A percentile compares a stretch with the other conserved stretches of the same genome.
These are phyloP conservation scores for Coemansia sp. DNA, from an alignment of 192 early-diverging fungal genomes.

Conservation along the genomic window DNA sequence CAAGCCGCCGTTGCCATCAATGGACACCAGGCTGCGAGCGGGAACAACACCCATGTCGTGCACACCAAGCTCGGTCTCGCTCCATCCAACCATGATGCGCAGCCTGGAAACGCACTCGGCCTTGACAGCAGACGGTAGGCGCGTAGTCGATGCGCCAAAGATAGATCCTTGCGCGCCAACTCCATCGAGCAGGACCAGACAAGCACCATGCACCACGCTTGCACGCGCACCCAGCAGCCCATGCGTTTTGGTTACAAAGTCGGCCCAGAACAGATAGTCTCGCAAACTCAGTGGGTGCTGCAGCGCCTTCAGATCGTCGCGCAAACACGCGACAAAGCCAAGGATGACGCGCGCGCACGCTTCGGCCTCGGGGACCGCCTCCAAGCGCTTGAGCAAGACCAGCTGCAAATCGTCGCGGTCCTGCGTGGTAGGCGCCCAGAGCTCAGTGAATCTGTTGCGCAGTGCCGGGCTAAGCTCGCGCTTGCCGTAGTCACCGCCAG, in stretches of 20 bases:
- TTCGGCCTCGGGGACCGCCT: slow-evolving; percentile 15
- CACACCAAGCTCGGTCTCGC: not conserved
- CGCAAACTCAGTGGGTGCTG: slow-evolving; percentile 72
- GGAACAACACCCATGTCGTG: slow-evolving; percentile 42
- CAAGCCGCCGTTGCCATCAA: not conserved
- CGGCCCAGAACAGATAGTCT: slow-evolving; percentile 93
- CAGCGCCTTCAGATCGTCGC: slow-evolving; percentile 14
- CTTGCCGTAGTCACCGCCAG: slow-evolving; percentile 98
- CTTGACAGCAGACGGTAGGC: slow-evolving; percentile 29
- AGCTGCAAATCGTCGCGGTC: slow-evolving; percentile 74
- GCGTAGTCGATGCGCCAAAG: slow-evolving; percentile 8
- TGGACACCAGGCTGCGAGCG: not conserved
- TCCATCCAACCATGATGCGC: slow-evolving; percentile 44
- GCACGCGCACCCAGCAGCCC: slow-evolving; percentile 50
- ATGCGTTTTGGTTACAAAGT: slow-evolving; percentile 70
- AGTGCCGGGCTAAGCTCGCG: slow-evolving; percentile 97
- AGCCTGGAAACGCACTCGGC: slow-evolving; percentile 51
- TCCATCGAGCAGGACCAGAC: slow-evolving; percentile 88
- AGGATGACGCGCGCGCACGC: slow-evolving; percentile 67
- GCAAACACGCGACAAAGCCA: slow-evolving; percentile 82
- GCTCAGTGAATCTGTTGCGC: slow-evolving; percentile 96
- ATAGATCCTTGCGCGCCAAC: slow-evolving; percentile 78
- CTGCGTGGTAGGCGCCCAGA: slow-evolving; percentile 91
- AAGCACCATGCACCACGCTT: slow-evolving; percentile 86
- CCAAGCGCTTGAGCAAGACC: slow-evolving; percentile 65